Percentiles rank a stretch among this genome's conserved stretches.
These are phyloP conservation scores for Aspergillus pseudoviridinutans DNA, from an alignment of 2,329 filamentous ascomycete genomes.

Conservation along the genomic window DNA sequence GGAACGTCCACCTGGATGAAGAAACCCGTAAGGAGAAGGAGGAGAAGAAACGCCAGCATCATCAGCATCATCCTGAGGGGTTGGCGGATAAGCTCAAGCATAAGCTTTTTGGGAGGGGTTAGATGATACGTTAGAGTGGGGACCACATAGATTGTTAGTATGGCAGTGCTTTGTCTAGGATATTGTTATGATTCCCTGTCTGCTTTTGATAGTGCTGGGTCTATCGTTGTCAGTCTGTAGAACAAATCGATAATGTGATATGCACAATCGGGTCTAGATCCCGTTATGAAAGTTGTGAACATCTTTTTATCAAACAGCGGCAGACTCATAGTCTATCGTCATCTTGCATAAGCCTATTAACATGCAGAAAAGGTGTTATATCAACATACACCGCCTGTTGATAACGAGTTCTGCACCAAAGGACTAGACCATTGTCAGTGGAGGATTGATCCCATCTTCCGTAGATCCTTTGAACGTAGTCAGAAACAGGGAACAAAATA, in stretches of 20 bases:
- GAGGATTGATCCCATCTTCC: not conserved
- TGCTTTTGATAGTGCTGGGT: not conserved
- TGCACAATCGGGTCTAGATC: not conserved
- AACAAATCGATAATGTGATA: not conserved
- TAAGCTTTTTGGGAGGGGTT: conserved; percentile 32
- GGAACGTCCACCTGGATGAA: conserved; percentile 40
- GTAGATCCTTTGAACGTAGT: not conserved
- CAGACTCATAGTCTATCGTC: not conserved
- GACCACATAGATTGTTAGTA: not conserved
- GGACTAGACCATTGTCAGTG: not conserved
- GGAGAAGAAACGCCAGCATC: conserved; percentile 28
- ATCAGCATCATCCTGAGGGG: conserved; percentile 30
- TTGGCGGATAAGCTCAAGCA: conserved; percentile 49
- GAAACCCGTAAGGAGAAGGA: conserved; percentile 31
- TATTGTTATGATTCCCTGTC: not conserved
- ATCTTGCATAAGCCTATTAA: not conserved
- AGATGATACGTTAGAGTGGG: conserved; percentile 14
- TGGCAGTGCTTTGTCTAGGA: not conserved
- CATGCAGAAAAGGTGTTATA: not conserved
- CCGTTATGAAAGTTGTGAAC: not conserved
- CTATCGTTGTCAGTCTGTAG: not conserved
- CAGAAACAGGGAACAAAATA: not conserved
- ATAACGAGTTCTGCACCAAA: not conserved
- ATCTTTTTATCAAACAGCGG: not conserved
- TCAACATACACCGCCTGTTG: not conserved